Percentiles rank a stretch among this genome's conserved stretches.
Conservation (phyloP, 495 filamentous ascomycete genomes). For the Aspergillus nidulans region DNA sequence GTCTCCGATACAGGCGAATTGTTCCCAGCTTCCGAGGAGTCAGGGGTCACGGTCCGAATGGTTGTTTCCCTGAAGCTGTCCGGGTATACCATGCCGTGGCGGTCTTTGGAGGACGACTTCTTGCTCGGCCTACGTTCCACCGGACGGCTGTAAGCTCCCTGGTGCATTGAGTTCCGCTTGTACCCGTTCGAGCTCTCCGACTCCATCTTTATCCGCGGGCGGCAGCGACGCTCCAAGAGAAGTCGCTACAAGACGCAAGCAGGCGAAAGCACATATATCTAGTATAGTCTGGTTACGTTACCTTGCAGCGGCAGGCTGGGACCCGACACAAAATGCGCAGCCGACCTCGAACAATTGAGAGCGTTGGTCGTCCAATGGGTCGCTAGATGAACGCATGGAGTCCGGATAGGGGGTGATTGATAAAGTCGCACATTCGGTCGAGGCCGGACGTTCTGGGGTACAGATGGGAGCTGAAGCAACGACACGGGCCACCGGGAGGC, state of each 20-base stretch:
- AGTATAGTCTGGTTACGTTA: conserved; percentile 20
- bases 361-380: conserved; percentile 32
- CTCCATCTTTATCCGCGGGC: conserved; percentile 36
- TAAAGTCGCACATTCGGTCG: conserved; percentile 36
- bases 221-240: conserved; percentile 18
- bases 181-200: conserved; percentile 40
- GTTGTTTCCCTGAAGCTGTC: conserved; percentile 47
- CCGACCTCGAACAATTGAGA: conserved; percentile 33
- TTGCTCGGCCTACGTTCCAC: conserved; percentile 50
- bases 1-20: conserved; percentile 39
- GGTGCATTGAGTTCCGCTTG: conserved; percentile 42
- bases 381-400: conserved; percentile 47
- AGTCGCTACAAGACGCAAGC: conserved; percentile 18
- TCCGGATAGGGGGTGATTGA: conserved; percentile 22
- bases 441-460: conserved; percentile 25
- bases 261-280: conserved; percentile 16
- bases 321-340: conserved; percentile 29
- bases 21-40: conserved; percentile 33
- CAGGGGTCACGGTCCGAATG: conserved; percentile 48
- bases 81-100: conserved; percentile 50
- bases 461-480: conserved; percentile 25
- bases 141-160: conserved; percentile 39
- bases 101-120: conserved; percentile 50
- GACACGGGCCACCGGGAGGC: conserved; percentile 15
- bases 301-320: conserved; percentile 25